Conservation (phyloP, 441 rosid species). For the Mallotus japonicus region DNA sequence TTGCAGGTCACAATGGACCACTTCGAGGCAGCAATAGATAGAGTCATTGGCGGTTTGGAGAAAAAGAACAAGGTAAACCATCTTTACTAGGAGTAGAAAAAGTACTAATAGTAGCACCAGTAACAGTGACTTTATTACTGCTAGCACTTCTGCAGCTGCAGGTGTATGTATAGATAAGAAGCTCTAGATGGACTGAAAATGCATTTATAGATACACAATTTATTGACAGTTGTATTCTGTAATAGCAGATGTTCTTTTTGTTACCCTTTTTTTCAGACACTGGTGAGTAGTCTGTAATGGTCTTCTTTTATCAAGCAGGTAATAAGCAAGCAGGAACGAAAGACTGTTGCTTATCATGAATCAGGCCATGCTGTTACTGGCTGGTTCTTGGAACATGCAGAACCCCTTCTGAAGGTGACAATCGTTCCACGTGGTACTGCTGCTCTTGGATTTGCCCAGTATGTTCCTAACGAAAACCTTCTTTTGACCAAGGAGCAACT, state of each 20-base stretch:
- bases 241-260: too few species aligned
- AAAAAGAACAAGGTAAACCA: slow-evolving; percentile 59
- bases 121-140: too few species aligned
- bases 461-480: slow-evolving; percentile 64
- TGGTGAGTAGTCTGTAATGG: not conserved
- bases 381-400: slow-evolving; percentile 71
- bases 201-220: not conserved
- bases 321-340: slow-evolving; percentile 59
- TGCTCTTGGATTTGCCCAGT: slow-evolving; percentile 67
- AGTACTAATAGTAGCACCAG: not conserved
- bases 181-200: not conserved
- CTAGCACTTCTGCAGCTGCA: too few species aligned
- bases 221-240: too few species aligned
- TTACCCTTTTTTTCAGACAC: not conserved
- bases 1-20: slow-evolving; percentile 49
- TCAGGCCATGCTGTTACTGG: slow-evolving; percentile 75
- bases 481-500: slow-evolving; percentile 70
- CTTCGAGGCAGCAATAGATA: slow-evolving; percentile 69
- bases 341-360: slow-evolving; percentile 72
- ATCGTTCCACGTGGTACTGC: slow-evolving; percentile 73
- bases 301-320: slow-evolving; percentile 35
- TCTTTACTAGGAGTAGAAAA: not conserved
- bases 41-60: slow-evolving; percentile 71
- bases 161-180: too few species aligned
- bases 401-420: slow-evolving; percentile 68